Evolutionary conservation across 352 stramenopile genomes (phyloP), one percentile per base, ranked within the genome.

Genomic region (Saprolegnia parasitica): DNA sequence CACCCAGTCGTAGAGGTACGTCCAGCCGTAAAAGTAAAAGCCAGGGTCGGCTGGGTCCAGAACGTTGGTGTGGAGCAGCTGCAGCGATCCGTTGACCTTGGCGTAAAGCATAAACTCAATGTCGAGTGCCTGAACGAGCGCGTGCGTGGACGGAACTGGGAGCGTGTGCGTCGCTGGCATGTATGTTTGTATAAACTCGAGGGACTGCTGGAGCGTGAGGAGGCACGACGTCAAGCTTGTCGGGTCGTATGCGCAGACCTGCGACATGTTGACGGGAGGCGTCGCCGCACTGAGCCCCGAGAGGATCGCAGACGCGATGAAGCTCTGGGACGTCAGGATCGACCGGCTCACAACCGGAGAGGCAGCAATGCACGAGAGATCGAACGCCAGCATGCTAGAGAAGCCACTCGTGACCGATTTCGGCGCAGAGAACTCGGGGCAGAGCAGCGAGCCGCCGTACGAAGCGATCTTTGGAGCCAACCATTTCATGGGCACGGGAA

Each of bases 91-190:
- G 50, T 35, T 35, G 29, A 35, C 29, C 29, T 58, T n/a, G 15
- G 11, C 50, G 50, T 58, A 58, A 8, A 32, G 50, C 20, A 58
- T 24, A 58, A 58, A 32, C 29, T 58, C 50, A 58, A 58, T 58
- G 50, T 58, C 13, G 13, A 58, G 26, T 8, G 15, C 50, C 29
- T 35, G 29, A 5, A 35, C 29, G 29, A 35, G 29, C 29, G 29
- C 29, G 29, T 35, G 29, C 29, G 29, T 35, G 29, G 29, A 35
- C 29, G 29, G 2, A 35, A 35, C 2, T 5, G 29, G 29, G 29
- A 35, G 29, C 5, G 29, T 5, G 2, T 35, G 29, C 2, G 29
- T 6, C 29, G 29, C 29, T 35, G 29, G 29, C 29, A 35, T 35
- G 29, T 35, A 35, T 2, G 29, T 5, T 35, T 35, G 29, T 5